Evolutionary conservation across 2,329 filamentous ascomycete genomes (phyloP), one percentile per base, ranked within the genome.

Genomic region (Beauveria medogensis): DNA sequence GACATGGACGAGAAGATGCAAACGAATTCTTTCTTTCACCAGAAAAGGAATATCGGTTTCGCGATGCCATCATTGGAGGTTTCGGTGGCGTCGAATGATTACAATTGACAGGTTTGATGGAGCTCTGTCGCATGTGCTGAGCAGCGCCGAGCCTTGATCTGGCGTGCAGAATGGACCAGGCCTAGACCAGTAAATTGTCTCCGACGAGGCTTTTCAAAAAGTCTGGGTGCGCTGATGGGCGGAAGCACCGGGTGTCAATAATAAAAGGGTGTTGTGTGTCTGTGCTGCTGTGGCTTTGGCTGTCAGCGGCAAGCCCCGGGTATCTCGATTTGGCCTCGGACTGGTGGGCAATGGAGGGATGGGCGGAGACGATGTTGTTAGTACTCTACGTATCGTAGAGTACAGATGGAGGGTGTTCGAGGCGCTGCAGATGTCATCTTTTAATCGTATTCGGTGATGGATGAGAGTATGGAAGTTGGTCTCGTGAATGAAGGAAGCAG

Each of bases 101-200:
- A 16, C 34, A 28, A 10, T 16, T 16, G n/a, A 47, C 43, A 14
- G 43, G 2, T 12, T 14, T 8, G 20, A 34, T 18, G 26, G n/a
- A 37, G 22, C 28, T 3, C 5, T 7, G 26, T 40, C 37, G 20
- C 55, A 57, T n/a, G 54, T 34, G 28, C n/a, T 22, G 18, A 22
- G 20, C 3, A 16, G 51, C 34, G 8, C 18, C 43, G 28, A 57
- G 44, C 28, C 20, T 20, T 37, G 55, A 41, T 50, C 34, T 41
- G 44, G 55, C 30, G n/a, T 57, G 43, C 28, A 57, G 48, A 57
- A 57, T 48, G 18, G 55, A 48, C 55, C 44, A 40, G 55, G 55
- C 34, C 55, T 50, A 57, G 55, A 57, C 55, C 55, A 40, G 8
- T 12, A 28, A 28, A 50, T 50, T 30, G 44, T n/a, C 22, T 20